Evolutionary conservation across 768 basidiomycete genomes (phyloP), one percentile per base, ranked within the genome.

Genomic region (Russula emetica): DNA sequence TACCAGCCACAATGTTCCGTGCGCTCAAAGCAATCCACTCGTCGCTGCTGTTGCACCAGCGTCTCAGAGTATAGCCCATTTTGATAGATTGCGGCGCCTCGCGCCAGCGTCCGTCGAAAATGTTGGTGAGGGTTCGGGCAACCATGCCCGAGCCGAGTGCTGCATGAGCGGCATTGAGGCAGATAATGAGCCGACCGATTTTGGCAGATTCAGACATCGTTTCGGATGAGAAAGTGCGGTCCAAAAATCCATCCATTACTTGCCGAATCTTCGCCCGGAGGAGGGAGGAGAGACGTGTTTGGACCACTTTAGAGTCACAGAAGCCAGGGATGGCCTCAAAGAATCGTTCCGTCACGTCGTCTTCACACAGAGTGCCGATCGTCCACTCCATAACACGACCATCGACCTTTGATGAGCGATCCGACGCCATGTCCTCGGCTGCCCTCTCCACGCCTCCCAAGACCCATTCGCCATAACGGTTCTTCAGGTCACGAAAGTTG

Each of bases 281-380:
- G 0, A 4, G 7, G 20, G 10, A 14, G 8, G 49, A 49, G 20
- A 51, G 36, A 28, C 0, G 24, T 7, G 11, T 3, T 1, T 20
- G 22, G 16, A 40, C 38, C 5, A 16, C 40, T 32, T 22, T 30
- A 2, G 59, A 53, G 28, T 20, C 9, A n/a, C 38, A 60, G 22
- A 62, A 57, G 8, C 61, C 38, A 22, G 61, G 61, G 22, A 62
- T 44, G 20, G 18, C 47, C 7, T 10, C 60, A 26, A 61, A 26
- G 53, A 55, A 61, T 11, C 32, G 20, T 20, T 57, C 61, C 24
- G 50, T 7, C 22, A 28, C 30, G 28, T 57, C 49, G 22, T 57
- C 61, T 8, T 57, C 49, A 30, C 13, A 40, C 20, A 62, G 9
- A 13, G 61, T 20, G 3, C 36, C 38, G 9, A 56, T 34, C 2